Percentiles rank a stretch among this genome's conserved stretches.
These are phyloP conservation scores for Aureobasidium sp. DNA, from an alignment of 2,329 filamentous ascomycete species.

Conservation along the genomic window DNA sequence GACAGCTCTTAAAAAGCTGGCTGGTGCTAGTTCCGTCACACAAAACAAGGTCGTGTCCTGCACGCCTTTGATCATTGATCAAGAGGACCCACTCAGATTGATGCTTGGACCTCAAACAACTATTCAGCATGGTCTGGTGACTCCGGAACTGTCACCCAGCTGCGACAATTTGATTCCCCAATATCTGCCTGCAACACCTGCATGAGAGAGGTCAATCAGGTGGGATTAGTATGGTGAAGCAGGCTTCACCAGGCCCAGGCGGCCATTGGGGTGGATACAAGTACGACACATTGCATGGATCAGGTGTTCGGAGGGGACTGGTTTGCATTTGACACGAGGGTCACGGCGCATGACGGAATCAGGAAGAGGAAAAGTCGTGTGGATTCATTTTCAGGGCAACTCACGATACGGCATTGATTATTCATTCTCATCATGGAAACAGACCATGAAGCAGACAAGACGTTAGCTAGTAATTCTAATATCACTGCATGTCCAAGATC, in stretches of 20 bases:
- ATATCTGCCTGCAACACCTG: neutral
- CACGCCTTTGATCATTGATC: neutral
- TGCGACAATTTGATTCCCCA: neutral
- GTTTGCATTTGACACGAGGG: neutral
- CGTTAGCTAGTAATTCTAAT: neutral
- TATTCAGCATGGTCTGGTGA: conserved; percentile 11
- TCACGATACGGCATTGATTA: too few relatives aligned
- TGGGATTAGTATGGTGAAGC: neutral
- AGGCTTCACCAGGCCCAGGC: neutral
- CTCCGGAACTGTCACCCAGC: conserved; percentile 5
- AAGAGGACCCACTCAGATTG: conserved; percentile 12
- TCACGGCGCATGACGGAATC: neutral
- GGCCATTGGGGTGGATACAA: neutral
- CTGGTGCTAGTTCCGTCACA: neutral
- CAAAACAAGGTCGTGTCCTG: neutral
- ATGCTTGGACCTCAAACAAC: neutral
- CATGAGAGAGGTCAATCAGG: neutral
- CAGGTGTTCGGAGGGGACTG: neutral
- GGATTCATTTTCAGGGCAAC: neutral
- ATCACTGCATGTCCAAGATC: neutral
- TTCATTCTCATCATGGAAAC: neutral
- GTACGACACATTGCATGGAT: conserved; percentile 8
- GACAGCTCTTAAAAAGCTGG: conserved; percentile 5
- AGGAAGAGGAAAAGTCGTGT: neutral
- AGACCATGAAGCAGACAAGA: neutral